These are phyloP conservation scores for Colletotrichum viniferum DNA, from an alignment of 2,329 filamentous ascomycete species.

Conservation along the genomic window DNA sequence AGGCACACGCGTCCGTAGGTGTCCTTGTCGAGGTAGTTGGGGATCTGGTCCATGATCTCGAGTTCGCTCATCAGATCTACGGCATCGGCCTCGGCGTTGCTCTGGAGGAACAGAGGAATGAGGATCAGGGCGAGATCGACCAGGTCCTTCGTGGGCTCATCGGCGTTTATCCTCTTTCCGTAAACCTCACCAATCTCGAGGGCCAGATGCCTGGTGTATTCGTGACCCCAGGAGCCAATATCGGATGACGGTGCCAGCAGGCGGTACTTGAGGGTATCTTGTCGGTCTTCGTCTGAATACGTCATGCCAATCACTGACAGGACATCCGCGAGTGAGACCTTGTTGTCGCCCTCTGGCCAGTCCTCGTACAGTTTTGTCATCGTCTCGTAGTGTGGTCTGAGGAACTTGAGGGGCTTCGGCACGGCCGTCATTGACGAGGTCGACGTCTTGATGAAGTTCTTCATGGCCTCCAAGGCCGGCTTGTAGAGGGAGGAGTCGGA, in stretches of 20 bases:
- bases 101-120: conserved; percentile 93
- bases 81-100: conserved; percentile 97
- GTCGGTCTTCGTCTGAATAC: conserved; percentile 92
- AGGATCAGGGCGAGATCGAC: conserved; percentile 83
- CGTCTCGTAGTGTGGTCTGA: conserved; percentile 93
- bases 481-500: conserved; percentile 87
- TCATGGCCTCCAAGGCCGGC: conserved; percentile 92
- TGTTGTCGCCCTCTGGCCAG: conserved; percentile 85
- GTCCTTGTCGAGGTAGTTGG: conserved; percentile 89
- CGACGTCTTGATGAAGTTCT: conserved; percentile 97
- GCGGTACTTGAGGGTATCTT: conserved; percentile 96
- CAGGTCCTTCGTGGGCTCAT: conserved; percentile 83
- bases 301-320: conserved; percentile 99
- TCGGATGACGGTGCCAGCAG: conserved; percentile 89
- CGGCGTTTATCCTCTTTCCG: conserved; percentile 82
- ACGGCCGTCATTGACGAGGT: conserved; percentile 99
- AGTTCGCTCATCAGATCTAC: conserved; percentile 97
- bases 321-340: conserved; percentile 90
- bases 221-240: conserved; percentile 96
- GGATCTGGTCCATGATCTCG: conserved; percentile 93
- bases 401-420: conserved; percentile 96
- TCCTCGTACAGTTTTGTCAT: conserved; percentile 86
- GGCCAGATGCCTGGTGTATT: conserved; percentile 95
- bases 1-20: conserved; percentile 92
- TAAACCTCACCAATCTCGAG: conserved; percentile 96